Evolutionary conservation across 1,139 yeast species (phyloP).

Genomic region (Geotrichum aggregatum): DNA sequence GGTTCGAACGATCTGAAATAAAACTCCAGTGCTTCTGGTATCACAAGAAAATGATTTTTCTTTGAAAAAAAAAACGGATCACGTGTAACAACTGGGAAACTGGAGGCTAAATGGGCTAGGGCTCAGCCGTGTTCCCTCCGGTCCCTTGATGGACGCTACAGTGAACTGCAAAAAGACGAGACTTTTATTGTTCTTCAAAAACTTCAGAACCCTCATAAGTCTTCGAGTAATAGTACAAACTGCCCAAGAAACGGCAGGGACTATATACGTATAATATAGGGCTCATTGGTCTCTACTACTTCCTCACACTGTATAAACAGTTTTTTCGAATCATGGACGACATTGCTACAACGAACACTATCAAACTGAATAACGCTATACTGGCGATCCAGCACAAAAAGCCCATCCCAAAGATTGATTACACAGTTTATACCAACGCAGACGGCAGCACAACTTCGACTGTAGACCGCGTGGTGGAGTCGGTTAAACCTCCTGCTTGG

Average conservation of each 20-base stretch:
- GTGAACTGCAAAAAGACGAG: too few relatives aligned
- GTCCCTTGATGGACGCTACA: too few relatives aligned
- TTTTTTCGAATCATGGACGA: conserved; percentile 8
- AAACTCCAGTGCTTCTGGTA: too few relatives aligned
- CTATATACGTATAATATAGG: too few relatives aligned
- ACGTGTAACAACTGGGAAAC: not conserved
- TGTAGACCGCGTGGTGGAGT: conserved; percentile 58
- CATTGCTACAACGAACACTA: conserved; percentile 19
- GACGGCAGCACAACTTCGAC: conserved; percentile 69
- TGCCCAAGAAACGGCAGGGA: too few relatives aligned
- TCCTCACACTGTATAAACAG: too few relatives aligned
- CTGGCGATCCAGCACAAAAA: conserved; percentile 61
- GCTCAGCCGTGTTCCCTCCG: not conserved
- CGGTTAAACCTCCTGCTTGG: conserved; percentile 68
- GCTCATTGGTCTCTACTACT: too few relatives aligned
- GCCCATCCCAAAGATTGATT: conserved; percentile 43
- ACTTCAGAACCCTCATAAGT: too few relatives aligned
- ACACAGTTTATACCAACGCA: conserved; percentile 57
- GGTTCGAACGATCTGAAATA: not conserved
- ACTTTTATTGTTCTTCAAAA: too few relatives aligned
- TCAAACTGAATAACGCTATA: conserved; percentile 58
- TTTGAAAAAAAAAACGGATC: conserved; percentile 1
- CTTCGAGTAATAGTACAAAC: too few relatives aligned
- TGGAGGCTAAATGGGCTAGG: not conserved
- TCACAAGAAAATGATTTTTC: too few relatives aligned